Percentiles rank a stretch among this genome's conserved stretches.
Evolutionary conservation across 768 basidiomycete genomes (phyloP).

Genomic region (Rhodotorula babjevae): DNA sequence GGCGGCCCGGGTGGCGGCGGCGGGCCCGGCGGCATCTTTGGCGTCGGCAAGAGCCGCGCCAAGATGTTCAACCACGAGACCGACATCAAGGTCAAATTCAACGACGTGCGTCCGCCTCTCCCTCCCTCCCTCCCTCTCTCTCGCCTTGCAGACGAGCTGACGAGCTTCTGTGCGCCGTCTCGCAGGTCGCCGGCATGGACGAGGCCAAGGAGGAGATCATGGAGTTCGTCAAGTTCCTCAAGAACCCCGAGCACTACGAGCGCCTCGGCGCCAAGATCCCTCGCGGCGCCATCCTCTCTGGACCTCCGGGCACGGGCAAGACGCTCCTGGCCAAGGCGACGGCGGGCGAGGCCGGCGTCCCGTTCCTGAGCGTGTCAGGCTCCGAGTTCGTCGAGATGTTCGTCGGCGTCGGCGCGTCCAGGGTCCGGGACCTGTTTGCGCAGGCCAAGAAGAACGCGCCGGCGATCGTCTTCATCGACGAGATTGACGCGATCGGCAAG

Average conservation of each 20-base stretch:
- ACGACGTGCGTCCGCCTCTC: conserved; percentile 52
- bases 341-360: conserved; percentile 93
- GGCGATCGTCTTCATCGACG: conserved; percentile 97
- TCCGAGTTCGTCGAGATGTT: conserved; percentile 99
- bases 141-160: no score
- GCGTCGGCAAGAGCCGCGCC: conserved; percentile 90
- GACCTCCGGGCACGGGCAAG: conserved; percentile 97
- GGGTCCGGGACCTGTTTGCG: conserved; percentile 94
- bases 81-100: conserved; percentile 85
- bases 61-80: conserved; percentile 94
- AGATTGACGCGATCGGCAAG: conserved; percentile 99
- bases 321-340: conserved; percentile 97
- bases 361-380: conserved; percentile 96
- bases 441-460: conserved; percentile 97
- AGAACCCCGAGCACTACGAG: conserved; percentile 90
- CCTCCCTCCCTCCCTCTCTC: no score
- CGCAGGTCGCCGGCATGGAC: conserved; percentile 91
- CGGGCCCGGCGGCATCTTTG: conserved; percentile 81
- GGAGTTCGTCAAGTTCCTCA: conserved; percentile 99
- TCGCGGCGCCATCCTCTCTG: conserved; percentile 87
- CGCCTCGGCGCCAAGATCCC: conserved; percentile 96
- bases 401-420: conserved; percentile 94
- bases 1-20: conserved; percentile 51
- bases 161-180: background rate
- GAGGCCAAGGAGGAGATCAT: conserved; percentile 99